phyloP scores from a whole-genome alignment of 306 rosid genomes.

The Benincasa hispida region DNA sequence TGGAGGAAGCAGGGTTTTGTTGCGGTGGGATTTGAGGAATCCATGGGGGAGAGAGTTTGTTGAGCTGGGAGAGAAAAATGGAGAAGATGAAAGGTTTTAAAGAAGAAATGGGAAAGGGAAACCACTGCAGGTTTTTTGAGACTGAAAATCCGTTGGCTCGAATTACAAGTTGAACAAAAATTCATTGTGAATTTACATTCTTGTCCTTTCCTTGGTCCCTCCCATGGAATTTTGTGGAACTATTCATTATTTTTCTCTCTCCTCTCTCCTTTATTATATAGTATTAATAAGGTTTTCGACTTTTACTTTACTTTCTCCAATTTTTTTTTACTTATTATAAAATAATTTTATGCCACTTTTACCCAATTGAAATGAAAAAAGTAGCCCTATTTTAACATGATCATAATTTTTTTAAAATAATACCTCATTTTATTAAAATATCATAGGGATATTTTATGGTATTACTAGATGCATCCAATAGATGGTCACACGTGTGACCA shows the following conservation, averaged over 20 bases:
- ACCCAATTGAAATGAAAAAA: no score
- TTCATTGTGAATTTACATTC: background rate
- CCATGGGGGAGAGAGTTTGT: constrained; percentile 28
- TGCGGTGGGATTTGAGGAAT: constrained; percentile 12
- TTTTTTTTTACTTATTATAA: no score
- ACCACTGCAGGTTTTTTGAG: constrained; percentile 18
- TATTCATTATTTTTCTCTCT: background rate
- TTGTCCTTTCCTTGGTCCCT: background rate
- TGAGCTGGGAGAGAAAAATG: background rate
- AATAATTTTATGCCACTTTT: no score
- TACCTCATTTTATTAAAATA: no score
- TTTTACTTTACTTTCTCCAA: no score
- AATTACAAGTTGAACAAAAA: background rate
- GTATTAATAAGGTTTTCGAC: no score
- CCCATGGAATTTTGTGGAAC: background rate
- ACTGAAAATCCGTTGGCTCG: constrained; percentile 57
- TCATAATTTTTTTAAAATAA: no score
- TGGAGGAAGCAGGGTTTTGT: constrained; percentile 49
- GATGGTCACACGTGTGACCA: no score
- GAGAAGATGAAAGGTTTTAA: constrained; percentile 1
- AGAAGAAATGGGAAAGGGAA: constrained; percentile 24
- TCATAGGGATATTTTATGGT: no score
- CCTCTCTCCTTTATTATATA: no score
- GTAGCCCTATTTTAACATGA: no score
- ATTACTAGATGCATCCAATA: no score